A percentile compares a stretch with the other conserved stretches of the same genome.
These are phyloP conservation scores for Didymella exigua DNA, from an alignment of 2,329 filamentous ascomycete genomes.

Conservation along the genomic window DNA sequence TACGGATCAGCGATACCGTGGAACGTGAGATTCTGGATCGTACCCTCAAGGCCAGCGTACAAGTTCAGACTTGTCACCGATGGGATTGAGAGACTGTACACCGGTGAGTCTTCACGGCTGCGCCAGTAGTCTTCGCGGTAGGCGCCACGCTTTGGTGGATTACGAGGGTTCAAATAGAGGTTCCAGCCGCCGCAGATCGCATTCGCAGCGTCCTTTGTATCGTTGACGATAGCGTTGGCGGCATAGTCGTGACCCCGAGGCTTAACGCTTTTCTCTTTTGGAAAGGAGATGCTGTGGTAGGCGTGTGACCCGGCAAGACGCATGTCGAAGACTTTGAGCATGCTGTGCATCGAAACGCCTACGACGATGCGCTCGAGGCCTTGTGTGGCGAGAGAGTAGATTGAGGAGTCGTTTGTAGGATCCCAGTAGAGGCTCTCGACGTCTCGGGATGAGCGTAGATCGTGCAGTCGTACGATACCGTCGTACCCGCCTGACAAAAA, in stretches of 20 bases:
- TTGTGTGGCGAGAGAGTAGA: conserved; percentile 64
- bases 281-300: conserved; percentile 44
- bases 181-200: conserved; percentile 50
- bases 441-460: conserved; percentile 59
- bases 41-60: conserved; percentile 56
- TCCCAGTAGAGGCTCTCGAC: conserved; percentile 60
- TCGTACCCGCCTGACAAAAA: conserved; percentile 68
- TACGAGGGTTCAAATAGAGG: conserved; percentile 52
- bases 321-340: conserved; percentile 68
- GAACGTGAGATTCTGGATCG: conserved; percentile 53
- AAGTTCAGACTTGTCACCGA: conserved; percentile 52
- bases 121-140: conserved; percentile 26
- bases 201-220: neutral
- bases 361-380: conserved; percentile 63
- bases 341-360: conserved; percentile 61
- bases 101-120: conserved; percentile 45
- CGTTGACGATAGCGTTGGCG: conserved; percentile 22
- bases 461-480: conserved; percentile 63
- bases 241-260: conserved; percentile 17
- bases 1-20: conserved; percentile 50
- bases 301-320: conserved; percentile 55
- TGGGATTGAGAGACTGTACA: conserved; percentile 57
- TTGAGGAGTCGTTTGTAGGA: conserved; percentile 61
- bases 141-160: conserved; percentile 21
- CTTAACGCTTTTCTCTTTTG: conserved; percentile 9